Evolutionary conservation across 2,329 filamentous ascomycete genomes (phyloP).

Genomic region (Amauroascus verrucosus): DNA sequence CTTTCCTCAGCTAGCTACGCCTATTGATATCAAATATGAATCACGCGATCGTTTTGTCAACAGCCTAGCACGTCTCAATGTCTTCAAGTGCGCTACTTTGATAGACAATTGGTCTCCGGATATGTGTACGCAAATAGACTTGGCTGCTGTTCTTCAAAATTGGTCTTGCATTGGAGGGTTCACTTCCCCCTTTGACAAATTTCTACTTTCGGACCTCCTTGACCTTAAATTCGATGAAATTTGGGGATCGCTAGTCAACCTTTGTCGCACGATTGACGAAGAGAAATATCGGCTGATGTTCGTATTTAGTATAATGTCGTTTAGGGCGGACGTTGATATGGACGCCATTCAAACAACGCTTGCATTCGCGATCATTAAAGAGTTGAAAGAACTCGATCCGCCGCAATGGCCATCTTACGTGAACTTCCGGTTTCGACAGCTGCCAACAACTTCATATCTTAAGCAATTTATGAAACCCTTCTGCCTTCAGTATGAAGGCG

Average conservation of each 20-base stretch:
- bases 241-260: conserved; percentile 13
- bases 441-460: conserved; percentile 10
- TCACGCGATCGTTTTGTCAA: conserved; percentile 9
- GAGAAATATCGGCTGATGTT: conserved; percentile 24
- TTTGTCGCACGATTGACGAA: conserved; percentile 9
- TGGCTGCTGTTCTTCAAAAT: conserved; percentile 9
- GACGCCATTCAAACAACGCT: conserved; percentile 19
- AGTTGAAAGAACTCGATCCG: conserved; percentile 13
- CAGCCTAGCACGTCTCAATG: conserved; percentile 6
- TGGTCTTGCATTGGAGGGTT: conserved; percentile 14
- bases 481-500: conserved; percentile 9
- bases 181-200: conserved; percentile 10
- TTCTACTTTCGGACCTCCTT: conserved; percentile 13
- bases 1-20: background rate
- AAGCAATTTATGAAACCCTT: conserved; percentile 7
- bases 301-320: conserved; percentile 24
- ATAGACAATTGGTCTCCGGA: conserved; percentile 10
- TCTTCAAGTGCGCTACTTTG: conserved; percentile 9
- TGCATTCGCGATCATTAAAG: conserved; percentile 13
- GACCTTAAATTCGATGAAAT: conserved; percentile 7
- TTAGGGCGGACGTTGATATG: conserved; percentile 20
- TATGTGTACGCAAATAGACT: conserved; percentile 1
- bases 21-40: conserved; percentile 9
- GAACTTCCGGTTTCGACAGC: conserved; percentile 11
- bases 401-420: conserved; percentile 12